These are phyloP conservation scores for Neoscytalidium dimidiatum DNA, from an alignment of 2,329 filamentous ascomycete species.

Conservation along the genomic window DNA sequence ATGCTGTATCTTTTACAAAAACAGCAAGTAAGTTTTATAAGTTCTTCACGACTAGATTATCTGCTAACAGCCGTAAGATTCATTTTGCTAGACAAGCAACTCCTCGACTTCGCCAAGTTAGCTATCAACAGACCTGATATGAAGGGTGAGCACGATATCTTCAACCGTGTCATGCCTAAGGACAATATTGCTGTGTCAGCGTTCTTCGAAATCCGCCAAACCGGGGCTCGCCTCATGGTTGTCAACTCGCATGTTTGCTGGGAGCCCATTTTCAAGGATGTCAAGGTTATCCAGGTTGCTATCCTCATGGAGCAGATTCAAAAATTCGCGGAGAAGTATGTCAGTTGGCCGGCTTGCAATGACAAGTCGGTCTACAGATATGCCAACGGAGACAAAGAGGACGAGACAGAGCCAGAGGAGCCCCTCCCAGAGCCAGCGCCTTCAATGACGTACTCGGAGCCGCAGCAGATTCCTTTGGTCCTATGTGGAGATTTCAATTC, in stretches of 20 bases:
- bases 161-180: constrained; percentile 97
- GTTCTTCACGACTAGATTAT: not conserved
- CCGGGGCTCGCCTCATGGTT: constrained; percentile 88
- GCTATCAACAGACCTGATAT: constrained; percentile 95
- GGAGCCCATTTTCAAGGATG: constrained; percentile 87
- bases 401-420: constrained; percentile 49
- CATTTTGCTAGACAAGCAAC: constrained; percentile 88
- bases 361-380: constrained; percentile 67
- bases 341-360: constrained; percentile 74
- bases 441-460: constrained; percentile 82
- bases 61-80: constrained; percentile 49
- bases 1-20: constrained; percentile 95
- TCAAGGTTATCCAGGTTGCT: constrained; percentile 94
- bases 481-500: constrained; percentile 98
- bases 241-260: constrained; percentile 94
- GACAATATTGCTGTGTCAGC: constrained; percentile 93
- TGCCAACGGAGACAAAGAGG: constrained; percentile 52
- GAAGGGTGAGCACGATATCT: constrained; percentile 96
- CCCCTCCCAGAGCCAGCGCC: constrained; percentile 68
- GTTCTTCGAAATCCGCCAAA: constrained; percentile 89
- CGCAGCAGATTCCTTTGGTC: constrained; percentile 84
- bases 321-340: constrained; percentile 82
- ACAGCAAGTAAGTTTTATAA: constrained; percentile 64
- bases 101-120: constrained; percentile 87
- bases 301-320: constrained; percentile 92